Evolutionary conservation across 2,329 filamentous ascomycete species (phyloP).

Genomic region (Aspergillus pseudotamarii): DNA sequence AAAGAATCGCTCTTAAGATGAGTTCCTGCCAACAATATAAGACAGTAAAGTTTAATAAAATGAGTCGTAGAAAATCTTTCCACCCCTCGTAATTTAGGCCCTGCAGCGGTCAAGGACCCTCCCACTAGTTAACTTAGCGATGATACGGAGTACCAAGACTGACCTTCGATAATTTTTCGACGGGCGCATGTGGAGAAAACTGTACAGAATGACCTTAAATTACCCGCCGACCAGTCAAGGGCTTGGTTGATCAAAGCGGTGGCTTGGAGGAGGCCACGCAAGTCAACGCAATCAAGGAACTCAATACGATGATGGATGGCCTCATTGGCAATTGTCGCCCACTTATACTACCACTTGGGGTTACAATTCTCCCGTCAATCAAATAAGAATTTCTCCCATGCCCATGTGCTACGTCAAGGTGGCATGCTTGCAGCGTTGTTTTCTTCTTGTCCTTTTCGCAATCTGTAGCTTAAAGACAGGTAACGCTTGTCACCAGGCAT

Average conservation of each 20-base stretch:
- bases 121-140: background rate
- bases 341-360: background rate
- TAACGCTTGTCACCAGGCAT: background rate
- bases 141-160: background rate
- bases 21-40: background rate
- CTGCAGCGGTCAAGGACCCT: background rate
- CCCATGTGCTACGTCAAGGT: background rate
- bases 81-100: background rate
- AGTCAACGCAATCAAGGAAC: slow-evolving; percentile 4
- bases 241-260: background rate
- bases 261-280: slow-evolving; percentile 4
- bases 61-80: background rate
- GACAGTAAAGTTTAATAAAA: background rate
- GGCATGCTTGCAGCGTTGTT: background rate
- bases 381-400: background rate
- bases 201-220: background rate
- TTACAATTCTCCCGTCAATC: background rate
- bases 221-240: background rate
- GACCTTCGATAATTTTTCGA: background rate
- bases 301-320: background rate
- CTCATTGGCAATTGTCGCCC: background rate
- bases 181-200: background rate
- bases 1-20: background rate
- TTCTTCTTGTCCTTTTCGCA: background rate
- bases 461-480: background rate